Evolutionary conservation across 2,329 filamentous ascomycete genomes (phyloP), one percentile per base, ranked within the genome.

Genomic region (Coniochaeta ligniaria): DNA sequence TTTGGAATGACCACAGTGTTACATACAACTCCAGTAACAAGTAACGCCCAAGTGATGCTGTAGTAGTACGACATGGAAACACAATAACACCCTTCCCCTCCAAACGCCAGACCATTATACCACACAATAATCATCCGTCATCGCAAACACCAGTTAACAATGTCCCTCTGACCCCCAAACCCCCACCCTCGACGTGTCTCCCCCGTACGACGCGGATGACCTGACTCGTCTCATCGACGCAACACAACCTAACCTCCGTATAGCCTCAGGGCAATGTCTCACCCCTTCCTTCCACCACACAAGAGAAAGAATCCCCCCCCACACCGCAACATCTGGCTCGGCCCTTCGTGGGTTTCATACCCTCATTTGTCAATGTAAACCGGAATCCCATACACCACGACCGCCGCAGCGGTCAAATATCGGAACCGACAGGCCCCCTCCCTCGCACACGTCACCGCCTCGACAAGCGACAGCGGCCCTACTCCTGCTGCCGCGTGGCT

Each of bases 361-460:
- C 16, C 38, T 59, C 64, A 69, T 62, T 69, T 70, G 55, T 74
- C 75, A 65, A 96, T 80, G 75, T 92, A 97, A 64, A 96, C 91
- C 33, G 95, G 95, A 71, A 99, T 89, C 17, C 95, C 95, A 77
- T 98, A 99, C 59, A 98, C 88, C 65, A 95, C 93, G 26, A 95
- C 91, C 41, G 94, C 92, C 12, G 94, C 95, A 0, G 92, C 95
- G 68, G 96, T 99, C 67, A 99, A 78, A 77, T 96, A 98, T 71
- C 85, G 85, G 76, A 99, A 84, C 66, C 91, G 86, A 75, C 95
- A 98, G n/a, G 86, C 88, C 62, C 84, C 83, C 62, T 84, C 83
- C 65, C 91, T 83, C 16, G 90, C 91, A 68, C 78, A 83, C 35
- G 85, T 84, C 38, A 98, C 88, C 0, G 95, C 95, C 72, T 94